These are phyloP conservation scores for Mucor piriformis DNA, from an alignment of 371 early-diverging fungal genomes.

Conservation along the genomic window DNA sequence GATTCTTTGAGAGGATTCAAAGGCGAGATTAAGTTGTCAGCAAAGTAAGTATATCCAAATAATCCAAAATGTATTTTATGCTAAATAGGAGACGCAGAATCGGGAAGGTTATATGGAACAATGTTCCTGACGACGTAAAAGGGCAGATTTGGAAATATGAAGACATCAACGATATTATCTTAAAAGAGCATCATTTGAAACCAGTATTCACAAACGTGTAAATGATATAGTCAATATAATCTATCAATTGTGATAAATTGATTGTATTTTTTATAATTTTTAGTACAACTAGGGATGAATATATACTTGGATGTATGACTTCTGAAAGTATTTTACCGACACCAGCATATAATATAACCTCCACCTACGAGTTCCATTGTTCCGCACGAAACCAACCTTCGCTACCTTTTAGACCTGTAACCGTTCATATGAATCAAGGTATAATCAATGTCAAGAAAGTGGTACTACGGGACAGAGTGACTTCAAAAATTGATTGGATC, in stretches of 20 bases:
- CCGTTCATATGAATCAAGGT: constrained; percentile 40
- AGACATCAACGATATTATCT: constrained; percentile 44
- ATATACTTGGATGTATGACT: not conserved
- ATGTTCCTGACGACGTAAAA: constrained; percentile 22
- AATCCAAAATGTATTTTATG: too few species aligned
- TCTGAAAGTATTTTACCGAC: not conserved
- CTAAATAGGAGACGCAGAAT: constrained; percentile 23
- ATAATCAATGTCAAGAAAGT: constrained; percentile 43
- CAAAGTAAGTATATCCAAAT: constrained; percentile 47
- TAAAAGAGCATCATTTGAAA: constrained; percentile 34
- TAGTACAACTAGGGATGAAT: constrained; percentile 6
- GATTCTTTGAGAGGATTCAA: constrained; percentile 35
- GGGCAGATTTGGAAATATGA: constrained; percentile 40
- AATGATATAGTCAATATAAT: constrained; percentile 5
- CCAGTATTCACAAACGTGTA: constrained; percentile 46
- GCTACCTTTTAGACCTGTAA: constrained; percentile 25
- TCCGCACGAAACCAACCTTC: constrained; percentile 41
- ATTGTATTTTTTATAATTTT: not conserved
- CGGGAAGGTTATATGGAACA: constrained; percentile 50
- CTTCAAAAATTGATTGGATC: constrained; percentile 46
- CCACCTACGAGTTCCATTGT: constrained; percentile 45
- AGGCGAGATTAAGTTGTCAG: constrained; percentile 46
- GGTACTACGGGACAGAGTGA: constrained; percentile 16
- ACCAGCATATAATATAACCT: not conserved
- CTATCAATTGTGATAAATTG: not conserved